A percentile compares a stretch with the other conserved stretches of the same genome.
Evolutionary conservation across 108 stramenopile species (phyloP).

Genomic region (Craspedostauros australis): DNA sequence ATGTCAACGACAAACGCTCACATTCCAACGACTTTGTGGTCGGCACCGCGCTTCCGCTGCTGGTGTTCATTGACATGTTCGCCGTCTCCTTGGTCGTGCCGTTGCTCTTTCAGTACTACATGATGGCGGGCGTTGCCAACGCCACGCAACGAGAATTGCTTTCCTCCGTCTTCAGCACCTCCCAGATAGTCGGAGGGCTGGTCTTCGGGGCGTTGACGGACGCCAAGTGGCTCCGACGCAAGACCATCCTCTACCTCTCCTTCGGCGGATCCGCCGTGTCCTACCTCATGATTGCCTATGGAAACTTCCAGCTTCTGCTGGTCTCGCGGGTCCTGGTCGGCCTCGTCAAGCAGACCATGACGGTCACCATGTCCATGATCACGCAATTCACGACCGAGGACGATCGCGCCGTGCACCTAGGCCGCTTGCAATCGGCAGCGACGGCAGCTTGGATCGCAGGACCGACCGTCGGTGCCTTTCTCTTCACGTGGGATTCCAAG

Average conservation of each 20-base stretch:
- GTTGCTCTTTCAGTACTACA: slow-evolving; percentile 78
- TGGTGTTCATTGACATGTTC: slow-evolving; percentile 81
- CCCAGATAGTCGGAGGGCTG: slow-evolving; percentile 86
- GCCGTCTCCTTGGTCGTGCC: slow-evolving; percentile 84
- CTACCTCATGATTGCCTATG: slow-evolving; percentile 69
- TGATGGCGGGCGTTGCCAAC: slow-evolving; percentile 53
- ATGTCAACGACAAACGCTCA: too few relatives aligned
- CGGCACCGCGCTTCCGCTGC: too few relatives aligned
- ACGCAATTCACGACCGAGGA: slow-evolving; percentile 43
- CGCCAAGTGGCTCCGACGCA: slow-evolving; percentile 43
- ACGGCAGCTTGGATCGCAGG: slow-evolving; percentile 74
- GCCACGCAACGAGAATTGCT: slow-evolving; percentile 76
- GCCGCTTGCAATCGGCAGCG: slow-evolving; percentile 45
- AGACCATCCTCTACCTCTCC: slow-evolving; percentile 62
- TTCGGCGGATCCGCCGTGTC: slow-evolving; percentile 82
- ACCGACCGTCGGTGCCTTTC: slow-evolving; percentile 62
- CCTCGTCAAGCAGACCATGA: slow-evolving; percentile 92
- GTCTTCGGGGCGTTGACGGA: slow-evolving; percentile 76
- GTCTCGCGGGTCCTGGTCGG: slow-evolving; percentile 80
- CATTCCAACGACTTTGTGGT: too few relatives aligned
- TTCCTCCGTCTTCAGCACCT: slow-evolving; percentile 70
- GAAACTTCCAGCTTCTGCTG: slow-evolving; percentile 52
- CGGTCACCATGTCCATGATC: slow-evolving; percentile 81
- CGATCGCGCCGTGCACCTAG: slow-evolving; percentile 50
- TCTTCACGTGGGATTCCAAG: slow-evolving; percentile 47